Evolutionary conservation across 1,284 basidiomycete genomes (phyloP).

Genomic region (Cystobasidium slooffiae): DNA sequence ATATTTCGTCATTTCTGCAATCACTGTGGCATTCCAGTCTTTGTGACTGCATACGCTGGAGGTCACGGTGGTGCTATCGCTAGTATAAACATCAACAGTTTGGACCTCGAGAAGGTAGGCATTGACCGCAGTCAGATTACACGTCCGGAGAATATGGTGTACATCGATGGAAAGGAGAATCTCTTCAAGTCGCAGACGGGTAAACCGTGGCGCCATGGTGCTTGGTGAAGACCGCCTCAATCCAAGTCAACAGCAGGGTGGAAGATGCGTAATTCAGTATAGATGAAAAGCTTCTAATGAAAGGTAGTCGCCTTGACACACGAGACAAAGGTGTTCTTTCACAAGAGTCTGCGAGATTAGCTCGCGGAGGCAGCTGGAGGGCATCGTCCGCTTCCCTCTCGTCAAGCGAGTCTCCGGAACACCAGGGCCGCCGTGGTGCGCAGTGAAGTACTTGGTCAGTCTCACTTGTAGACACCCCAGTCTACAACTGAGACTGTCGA

Average conservation of each 20-base stretch:
- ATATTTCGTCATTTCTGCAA: constrained; percentile 29
- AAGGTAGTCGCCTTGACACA: no score
- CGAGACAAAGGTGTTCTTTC: no score
- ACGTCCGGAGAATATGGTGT: constrained; percentile 5
- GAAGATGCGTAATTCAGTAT: background rate
- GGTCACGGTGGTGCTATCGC: constrained; percentile 10
- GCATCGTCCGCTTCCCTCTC: no score
- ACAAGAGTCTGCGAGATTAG: no score
- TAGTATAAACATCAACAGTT: background rate
- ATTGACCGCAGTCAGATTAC: background rate
- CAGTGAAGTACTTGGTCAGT: no score
- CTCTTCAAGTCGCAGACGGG: background rate
- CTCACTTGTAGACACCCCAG: no score
- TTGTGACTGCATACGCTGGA: constrained; percentile 17
- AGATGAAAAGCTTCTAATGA: no score
- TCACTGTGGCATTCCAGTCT: constrained; percentile 17
- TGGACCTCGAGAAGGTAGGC: background rate
- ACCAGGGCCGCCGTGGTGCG: no score
- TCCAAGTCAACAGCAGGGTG: background rate
- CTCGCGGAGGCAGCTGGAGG: no score
- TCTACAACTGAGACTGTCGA: no score
- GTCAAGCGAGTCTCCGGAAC: no score
- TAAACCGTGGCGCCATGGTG: background rate
- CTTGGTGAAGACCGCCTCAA: background rate
- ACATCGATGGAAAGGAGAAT: background rate